Percentiles rank a stretch among this genome's conserved stretches.
phyloP scores from a whole-genome alignment of 495 filamentous ascomycete species.

The Penicillium lagena region DNA sequence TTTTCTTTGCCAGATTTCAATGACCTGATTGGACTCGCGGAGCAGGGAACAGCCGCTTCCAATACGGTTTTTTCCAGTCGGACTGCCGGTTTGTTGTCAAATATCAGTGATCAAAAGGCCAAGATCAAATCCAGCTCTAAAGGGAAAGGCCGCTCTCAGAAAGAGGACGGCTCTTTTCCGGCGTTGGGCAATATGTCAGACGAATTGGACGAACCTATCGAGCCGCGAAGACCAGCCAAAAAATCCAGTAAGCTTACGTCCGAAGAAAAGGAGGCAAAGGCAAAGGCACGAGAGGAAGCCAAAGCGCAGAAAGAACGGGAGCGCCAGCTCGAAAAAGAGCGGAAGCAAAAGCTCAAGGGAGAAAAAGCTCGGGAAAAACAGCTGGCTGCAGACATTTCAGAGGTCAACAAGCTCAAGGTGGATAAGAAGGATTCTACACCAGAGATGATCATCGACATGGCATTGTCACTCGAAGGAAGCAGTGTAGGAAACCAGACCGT shows the following conservation, averaged over 20 bases:
- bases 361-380: constrained; percentile 61
- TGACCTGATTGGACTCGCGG: constrained; percentile 16
- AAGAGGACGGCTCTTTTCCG: background rate
- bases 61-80: constrained; percentile 24
- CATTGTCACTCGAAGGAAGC: constrained; percentile 43
- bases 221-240: constrained; percentile 14
- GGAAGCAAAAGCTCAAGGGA: constrained; percentile 42
- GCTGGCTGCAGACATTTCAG: constrained; percentile 58
- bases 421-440: constrained; percentile 69
- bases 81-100: constrained; percentile 35
- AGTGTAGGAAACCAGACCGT: constrained; percentile 43
- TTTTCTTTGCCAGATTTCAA: constrained; percentile 22
- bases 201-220: constrained; percentile 17
- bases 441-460: constrained; percentile 83
- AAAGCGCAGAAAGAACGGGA: constrained; percentile 41
- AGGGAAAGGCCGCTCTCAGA: background rate
- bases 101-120: constrained; percentile 11
- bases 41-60: background rate
- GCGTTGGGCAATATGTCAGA: constrained; percentile 4
- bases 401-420: constrained; percentile 68
- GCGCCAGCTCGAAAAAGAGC: constrained; percentile 39
- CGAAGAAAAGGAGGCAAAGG: constrained; percentile 49
- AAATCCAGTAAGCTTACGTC: constrained; percentile 28
- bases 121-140: constrained; percentile 1
- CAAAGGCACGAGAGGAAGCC: constrained; percentile 41